Evolutionary conservation across 805 yeast genomes (phyloP), one percentile per base, ranked within the genome.

Genomic region (Myxozyma nipponensis): DNA sequence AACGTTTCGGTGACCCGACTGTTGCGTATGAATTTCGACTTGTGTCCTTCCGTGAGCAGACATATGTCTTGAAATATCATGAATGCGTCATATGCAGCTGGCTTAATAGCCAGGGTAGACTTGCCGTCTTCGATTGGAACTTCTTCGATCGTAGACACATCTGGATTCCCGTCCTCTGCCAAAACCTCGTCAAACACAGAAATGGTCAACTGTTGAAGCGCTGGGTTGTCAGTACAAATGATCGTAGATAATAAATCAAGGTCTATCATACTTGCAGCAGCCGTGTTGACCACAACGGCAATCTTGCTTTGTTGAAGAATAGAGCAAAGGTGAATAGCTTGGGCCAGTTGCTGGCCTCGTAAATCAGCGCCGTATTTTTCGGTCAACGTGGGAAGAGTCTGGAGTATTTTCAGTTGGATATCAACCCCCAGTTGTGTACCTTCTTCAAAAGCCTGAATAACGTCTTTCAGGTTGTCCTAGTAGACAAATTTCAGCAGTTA

Each of bases 381-480:
- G 64, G 83, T 78, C 30, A 91, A 70, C 1, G 82, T 72, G 0
- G 97, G 96, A 21, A 91, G 72, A 10, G 86, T 73, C 69, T 91
- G 98, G 35, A 91, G 69, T 10, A 89, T 82, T 63, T 89, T 86
- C 55, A 93, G 74, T 66, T 91, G 97, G 41, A 87, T 83, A 38
- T 90, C 97, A 23, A 79, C 74, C 0, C 93, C 85, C 13, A 85
- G 70, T 60, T 81, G 82, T 0, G 91, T 78, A 0, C 95, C 86
- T 50, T 86, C 90, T 28, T 75, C 72, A 30, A 88, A 72, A 0
- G 89, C 82, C 36, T 79, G 83, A 19, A 91, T 68, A 4, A 91
- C 73, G 4, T 76, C 76, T 18, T 73, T 73, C 18, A 73, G 58
- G 30, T 22, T 42, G 4, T 36, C 42, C 57, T 52, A n/a, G 41